Percentiles rank a stretch among this genome's conserved stretches.
phyloP scores from a whole-genome alignment of 768 basidiomycete genomes.

The Mycena pura region DNA sequence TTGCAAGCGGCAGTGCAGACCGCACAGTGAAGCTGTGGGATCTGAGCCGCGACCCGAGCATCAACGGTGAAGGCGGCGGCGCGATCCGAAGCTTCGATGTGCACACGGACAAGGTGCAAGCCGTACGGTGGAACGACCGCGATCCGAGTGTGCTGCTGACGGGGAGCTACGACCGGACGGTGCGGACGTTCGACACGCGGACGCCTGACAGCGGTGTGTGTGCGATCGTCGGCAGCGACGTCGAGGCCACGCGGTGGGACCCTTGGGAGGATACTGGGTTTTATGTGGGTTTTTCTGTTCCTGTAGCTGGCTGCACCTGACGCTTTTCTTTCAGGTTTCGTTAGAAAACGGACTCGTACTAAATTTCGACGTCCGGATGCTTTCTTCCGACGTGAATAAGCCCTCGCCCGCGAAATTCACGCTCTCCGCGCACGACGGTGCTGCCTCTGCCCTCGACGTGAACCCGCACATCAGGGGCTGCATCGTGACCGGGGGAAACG shows the following conservation, averaged over 20 bases:
- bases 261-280: slow-evolving; percentile 90
- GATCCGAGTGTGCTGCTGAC: slow-evolving; percentile 91
- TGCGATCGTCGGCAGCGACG: slow-evolving; percentile 88
- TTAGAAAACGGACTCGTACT: slow-evolving; percentile 94
- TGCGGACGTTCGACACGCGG: slow-evolving; percentile 92
- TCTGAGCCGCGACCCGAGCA: slow-evolving; percentile 70
- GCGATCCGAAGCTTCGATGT: slow-evolving; percentile 88
- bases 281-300: slow-evolving; percentile 64
- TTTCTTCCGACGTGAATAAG: slow-evolving; percentile 70
- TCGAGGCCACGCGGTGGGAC: slow-evolving; percentile 95
- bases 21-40: slow-evolving; percentile 98
- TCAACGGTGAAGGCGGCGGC: slow-evolving; percentile 54
- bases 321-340: slow-evolving; percentile 65
- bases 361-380: slow-evolving; percentile 87
- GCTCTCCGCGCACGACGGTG: slow-evolving; percentile 91
- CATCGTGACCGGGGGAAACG: slow-evolving; percentile 91
- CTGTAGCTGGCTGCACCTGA: background rate
- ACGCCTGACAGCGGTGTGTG: slow-evolving; percentile 83
- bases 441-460: slow-evolving; percentile 87
- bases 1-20: slow-evolving; percentile 94
- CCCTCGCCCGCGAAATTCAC: slow-evolving; percentile 84
- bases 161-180: slow-evolving; percentile 93
- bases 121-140: slow-evolving; percentile 92
- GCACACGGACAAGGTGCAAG: slow-evolving; percentile 94
- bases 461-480: slow-evolving; percentile 91